phyloP scores from a whole-genome alignment of 2,329 filamentous ascomycete genomes.

The Cladophialophora chaetospira region DNA sequence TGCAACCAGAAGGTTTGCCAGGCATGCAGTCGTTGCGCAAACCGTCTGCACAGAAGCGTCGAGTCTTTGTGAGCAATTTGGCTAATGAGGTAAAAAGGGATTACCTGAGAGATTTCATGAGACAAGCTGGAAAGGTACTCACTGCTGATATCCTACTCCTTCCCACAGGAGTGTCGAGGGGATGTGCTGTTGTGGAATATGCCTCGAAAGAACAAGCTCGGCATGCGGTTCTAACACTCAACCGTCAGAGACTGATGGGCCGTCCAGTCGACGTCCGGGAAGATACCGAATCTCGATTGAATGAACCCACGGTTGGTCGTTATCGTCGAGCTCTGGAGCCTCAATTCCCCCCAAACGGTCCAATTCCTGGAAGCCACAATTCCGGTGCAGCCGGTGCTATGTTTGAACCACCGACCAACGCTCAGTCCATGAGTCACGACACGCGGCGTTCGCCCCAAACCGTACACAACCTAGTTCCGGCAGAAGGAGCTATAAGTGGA shows the following conservation, averaged over 20 bases:
- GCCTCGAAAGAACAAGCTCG: background rate
- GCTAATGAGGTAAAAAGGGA: background rate
- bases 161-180: background rate
- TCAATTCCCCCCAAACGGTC: too few relatives aligned
- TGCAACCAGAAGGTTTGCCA: too few relatives aligned
- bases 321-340: too few relatives aligned
- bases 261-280: background rate
- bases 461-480: constrained; percentile 83
- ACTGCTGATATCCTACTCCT: background rate
- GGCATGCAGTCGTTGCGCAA: too few relatives aligned
- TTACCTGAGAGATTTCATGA: background rate
- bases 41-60: background rate
- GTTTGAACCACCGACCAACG: constrained; percentile 35
- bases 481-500: constrained; percentile 77
- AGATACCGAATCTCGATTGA: too few relatives aligned
- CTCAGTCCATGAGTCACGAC: constrained; percentile 39
- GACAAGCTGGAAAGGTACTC: background rate
- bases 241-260: background rate
- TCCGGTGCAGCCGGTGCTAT: constrained; percentile 43
- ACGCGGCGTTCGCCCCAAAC: constrained; percentile 58
- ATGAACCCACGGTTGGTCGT: too few relatives aligned
- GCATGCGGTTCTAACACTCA: background rate
- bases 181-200: background rate
- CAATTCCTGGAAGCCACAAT: constrained; percentile 53
- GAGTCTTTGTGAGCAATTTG: background rate